phyloP scores from a whole-genome alignment of 768 basidiomycete species.

The Russula brevipes region DNA sequence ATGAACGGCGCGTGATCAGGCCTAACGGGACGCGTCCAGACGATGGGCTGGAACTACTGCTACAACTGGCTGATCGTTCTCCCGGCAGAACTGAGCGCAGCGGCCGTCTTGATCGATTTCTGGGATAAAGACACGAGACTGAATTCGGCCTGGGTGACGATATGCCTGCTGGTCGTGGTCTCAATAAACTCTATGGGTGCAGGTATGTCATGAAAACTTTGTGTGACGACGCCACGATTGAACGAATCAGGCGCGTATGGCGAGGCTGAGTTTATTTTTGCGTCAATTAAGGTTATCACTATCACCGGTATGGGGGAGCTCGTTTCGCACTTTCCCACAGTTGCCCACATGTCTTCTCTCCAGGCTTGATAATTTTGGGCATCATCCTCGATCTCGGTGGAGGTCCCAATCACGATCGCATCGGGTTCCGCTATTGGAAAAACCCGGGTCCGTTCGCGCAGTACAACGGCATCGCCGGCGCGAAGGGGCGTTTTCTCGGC shows the following conservation, averaged over 20 bases:
- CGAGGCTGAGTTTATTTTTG: slow-evolving; percentile 83
- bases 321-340: slow-evolving; percentile 38
- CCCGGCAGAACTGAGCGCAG: slow-evolving; percentile 69
- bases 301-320: slow-evolving; percentile 45
- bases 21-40: slow-evolving; percentile 14
- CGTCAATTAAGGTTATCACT: slow-evolving; percentile 87
- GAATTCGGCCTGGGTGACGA: slow-evolving; percentile 73
- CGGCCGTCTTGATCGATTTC: slow-evolving; percentile 70
- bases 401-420: slow-evolving; percentile 72
- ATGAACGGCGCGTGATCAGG: background rate
- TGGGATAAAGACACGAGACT: slow-evolving; percentile 55
- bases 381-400: slow-evolving; percentile 83
- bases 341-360: slow-evolving; percentile 12
- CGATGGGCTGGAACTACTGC: slow-evolving; percentile 52
- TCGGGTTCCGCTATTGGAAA: slow-evolving; percentile 76
- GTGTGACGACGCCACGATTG: background rate
- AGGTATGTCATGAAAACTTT: slow-evolving; percentile 5
- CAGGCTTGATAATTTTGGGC: slow-evolving; percentile 47
- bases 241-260: slow-evolving; percentile 57
- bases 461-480: slow-evolving; percentile 54
- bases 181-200: slow-evolving; percentile 18
- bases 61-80: slow-evolving; percentile 60
- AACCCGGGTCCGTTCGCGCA: slow-evolving; percentile 87
- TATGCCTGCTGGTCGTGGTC: slow-evolving; percentile 72
- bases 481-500: slow-evolving; percentile 71